phyloP scores from a whole-genome alignment of 352 stramenopile species.

The Elongisporangium anandrum region DNA sequence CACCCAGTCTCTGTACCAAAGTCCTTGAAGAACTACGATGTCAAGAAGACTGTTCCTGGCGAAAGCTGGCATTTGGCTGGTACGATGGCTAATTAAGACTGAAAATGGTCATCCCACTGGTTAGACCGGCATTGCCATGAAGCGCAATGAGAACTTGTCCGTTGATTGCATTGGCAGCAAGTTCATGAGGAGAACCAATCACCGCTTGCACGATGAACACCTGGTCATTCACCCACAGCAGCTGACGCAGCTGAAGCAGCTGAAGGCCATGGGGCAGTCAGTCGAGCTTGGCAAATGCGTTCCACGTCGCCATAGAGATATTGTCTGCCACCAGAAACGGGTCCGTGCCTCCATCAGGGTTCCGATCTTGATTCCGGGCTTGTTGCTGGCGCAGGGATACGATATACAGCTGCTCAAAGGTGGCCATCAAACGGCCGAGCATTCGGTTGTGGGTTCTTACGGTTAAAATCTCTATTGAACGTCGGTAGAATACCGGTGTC shows the following conservation, averaged over 20 bases:
- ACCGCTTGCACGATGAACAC: not conserved
- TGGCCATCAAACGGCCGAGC: not conserved
- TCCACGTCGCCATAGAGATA: not conserved
- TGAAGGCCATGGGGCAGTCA: not conserved
- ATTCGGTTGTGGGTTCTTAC: too few relatives aligned
- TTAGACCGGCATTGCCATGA: not conserved
- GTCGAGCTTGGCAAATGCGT: not conserved
- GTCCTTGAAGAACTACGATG: not conserved
- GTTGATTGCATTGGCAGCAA: not conserved
- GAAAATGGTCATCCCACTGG: not conserved
- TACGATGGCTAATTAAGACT: not conserved
- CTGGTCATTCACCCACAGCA: not conserved
- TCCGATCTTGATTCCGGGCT: not conserved
- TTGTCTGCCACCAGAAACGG: not conserved
- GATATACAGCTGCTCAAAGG: not conserved
- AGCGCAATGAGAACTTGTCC: not conserved
- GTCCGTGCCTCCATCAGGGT: not conserved
- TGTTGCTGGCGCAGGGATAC: not conserved
- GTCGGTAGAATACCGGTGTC: too few relatives aligned
- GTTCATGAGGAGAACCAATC: not conserved
- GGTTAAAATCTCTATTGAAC: too few relatives aligned
- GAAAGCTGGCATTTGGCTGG: not conserved
- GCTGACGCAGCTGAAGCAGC: not conserved
- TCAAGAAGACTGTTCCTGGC: not conserved
- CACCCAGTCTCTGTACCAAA: not conserved